Evolutionary conservation across 805 yeast species (phyloP), one percentile per base, ranked within the genome.

Genomic region (Metschnikowia aberdeeniae): DNA sequence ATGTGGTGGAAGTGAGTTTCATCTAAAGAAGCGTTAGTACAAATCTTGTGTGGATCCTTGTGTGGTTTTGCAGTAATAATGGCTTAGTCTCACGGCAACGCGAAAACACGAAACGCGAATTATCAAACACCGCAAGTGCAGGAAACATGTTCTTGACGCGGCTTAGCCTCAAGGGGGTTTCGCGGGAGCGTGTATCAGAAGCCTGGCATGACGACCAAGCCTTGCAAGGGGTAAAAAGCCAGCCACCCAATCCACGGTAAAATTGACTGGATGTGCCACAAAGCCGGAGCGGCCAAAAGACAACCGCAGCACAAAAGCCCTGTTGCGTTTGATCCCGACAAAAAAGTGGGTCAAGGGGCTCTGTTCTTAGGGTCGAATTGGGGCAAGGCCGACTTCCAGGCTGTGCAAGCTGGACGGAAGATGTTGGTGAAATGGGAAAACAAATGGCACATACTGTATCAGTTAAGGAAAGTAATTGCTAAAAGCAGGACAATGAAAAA

Each of bases 1-100:
- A 30, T n/a, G 50, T 35, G 12, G 53, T 33, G n/a, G 43, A 14
- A 32, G 44, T 40, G 29, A 52, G 43, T 42, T 37, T 50, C 56
- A 52, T 52, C 36, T 45, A 45, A 37, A 19, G 7, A 4, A 8
- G 13, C 6, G 52, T 47, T 47, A 49, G 53, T 43, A 40, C 17
- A 31, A 11, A 19, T 12, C 6, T 6, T 28, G 9, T 8, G 29
- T 19, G 19, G 26, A 36, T 14, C 5, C 6, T 8, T 19, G 7
- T 11, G 10, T 20, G 34, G 12, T 37, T 29, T 37, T 37, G 38
- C 38, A 36, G 37, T 35, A n/a, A 34, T 35, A n/a, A 34, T 6
- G 26, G 40, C 40, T 28, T 29, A 13, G 33, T 10, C n/a, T 37
- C 34, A 17, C 40, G 27, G 27, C 27, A 6, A 26, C 40, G 31